Evolutionary conservation across 345 rosid species (phyloP).

Genomic region (Gossypium australe): DNA sequence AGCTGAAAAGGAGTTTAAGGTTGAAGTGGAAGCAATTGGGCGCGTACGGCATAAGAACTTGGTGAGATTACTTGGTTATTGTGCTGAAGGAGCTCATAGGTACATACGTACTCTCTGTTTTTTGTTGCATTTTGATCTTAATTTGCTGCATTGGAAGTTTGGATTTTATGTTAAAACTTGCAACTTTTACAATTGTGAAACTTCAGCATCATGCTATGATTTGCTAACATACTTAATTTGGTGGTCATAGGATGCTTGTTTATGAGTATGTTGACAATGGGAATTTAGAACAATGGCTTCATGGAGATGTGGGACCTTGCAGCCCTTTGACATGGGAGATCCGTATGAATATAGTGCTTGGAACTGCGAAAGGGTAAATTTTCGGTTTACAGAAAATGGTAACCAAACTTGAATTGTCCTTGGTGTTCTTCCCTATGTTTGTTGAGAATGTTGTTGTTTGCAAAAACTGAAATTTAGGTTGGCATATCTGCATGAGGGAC

Average conservation of each 20-base stretch:
- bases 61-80: slow-evolving; percentile 91
- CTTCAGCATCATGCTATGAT: not conserved
- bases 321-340: slow-evolving; percentile 89
- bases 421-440: not conserved
- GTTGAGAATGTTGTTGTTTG: not conserved
- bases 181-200: not conserved
- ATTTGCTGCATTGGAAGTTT: not conserved
- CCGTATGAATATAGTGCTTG: slow-evolving; percentile 67
- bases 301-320: slow-evolving; percentile 65
- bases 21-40: slow-evolving; percentile 98
- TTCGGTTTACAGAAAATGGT: not conserved
- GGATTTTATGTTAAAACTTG: too few species aligned
- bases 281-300: slow-evolving; percentile 91
- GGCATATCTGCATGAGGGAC: slow-evolving; percentile 82
- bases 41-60: slow-evolving; percentile 91
- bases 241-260: slow-evolving; percentile 62
- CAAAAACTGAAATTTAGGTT: slow-evolving; percentile 32
- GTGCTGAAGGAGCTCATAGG: slow-evolving; percentile 98
- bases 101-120: slow-evolving; percentile 7
- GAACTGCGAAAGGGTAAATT: slow-evolving; percentile 78
- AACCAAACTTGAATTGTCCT: slow-evolving; percentile 10
- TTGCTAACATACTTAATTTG: slow-evolving; percentile 7
- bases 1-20: slow-evolving; percentile 95
- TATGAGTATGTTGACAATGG: slow-evolving; percentile 89
- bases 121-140: slow-evolving; percentile 4